Evolutionary conservation across 176 grass and related monocot species (phyloP), one percentile per base, ranked within the genome.

Genomic region (Aegilops sharonensis): DNA sequence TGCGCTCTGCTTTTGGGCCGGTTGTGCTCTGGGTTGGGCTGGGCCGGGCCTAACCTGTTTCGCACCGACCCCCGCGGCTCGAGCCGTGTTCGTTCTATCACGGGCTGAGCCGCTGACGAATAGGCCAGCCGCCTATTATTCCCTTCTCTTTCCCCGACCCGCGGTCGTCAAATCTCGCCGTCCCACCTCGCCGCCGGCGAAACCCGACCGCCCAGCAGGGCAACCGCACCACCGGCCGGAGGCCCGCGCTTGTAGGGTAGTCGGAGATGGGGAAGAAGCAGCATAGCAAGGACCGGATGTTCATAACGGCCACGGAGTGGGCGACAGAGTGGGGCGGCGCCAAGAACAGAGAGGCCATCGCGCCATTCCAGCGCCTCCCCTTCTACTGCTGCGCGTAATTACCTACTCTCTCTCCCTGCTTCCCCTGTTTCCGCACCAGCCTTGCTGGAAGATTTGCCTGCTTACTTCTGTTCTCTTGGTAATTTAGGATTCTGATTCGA

Each of bases 231-330:
- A 75, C 36, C 10, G 18, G 25, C 24, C 17, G 37, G 25, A 75
- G 82, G 27, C 18, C 54, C n/a, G 50, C 32, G 39, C 15, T 21
- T 56, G 3, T 25, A 57, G 35, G 34, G 14, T 27, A n/a, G 45
- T 25, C 70, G 21, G 73, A 94, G 84, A 98, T 98, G 96, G 96
- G 96, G 86, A 98, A 98, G 93, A 98, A 98, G 84, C 96, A 98
- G 82, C 96, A 98, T 52, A 98, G 96, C 90, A 98, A 98, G 87
- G 96, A 98, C 71, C 89, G 96, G 20, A 98, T 98, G 96, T 98
- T 91, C 92, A 98, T 98, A 66, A 98, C 96, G 35, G 70, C 81
- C 82, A 98, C 96, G 34, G 95, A 98, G 84, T 98, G 95, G 95
- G 92, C 93, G 57, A 98, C 95, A 9, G 96, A 98, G 85, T 98